Percentiles rank a stretch among this genome's conserved stretches.
Conservation (phyloP, 208 protist genomes). For the Crithidia mellificae region DNA sequence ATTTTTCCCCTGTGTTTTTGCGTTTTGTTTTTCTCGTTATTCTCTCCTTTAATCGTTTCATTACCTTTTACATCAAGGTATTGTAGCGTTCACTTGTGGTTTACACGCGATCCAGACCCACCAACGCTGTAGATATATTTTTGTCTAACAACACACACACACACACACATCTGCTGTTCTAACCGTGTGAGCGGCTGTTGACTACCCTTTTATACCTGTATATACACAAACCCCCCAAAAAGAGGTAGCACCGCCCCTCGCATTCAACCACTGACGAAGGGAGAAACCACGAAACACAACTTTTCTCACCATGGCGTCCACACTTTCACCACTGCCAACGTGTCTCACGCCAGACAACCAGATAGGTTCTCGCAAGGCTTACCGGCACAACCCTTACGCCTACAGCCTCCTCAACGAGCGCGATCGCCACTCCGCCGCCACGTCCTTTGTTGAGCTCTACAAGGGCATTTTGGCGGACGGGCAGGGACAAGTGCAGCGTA, state of each 20-base stretch:
- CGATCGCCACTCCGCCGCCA: slow-evolving; percentile 18
- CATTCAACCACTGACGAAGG: neutral
- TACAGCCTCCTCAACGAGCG: slow-evolving; percentile 29
- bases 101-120: slow-evolving; percentile 1
- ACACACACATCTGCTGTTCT: no score
- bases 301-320: slow-evolving; percentile 15
- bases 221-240: neutral
- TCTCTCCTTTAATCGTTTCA: neutral
- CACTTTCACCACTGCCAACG: neutral
- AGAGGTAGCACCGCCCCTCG: neutral
- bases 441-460: slow-evolving; percentile 33
- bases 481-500: neutral
- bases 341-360: neutral
- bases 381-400: slow-evolving; percentile 58
- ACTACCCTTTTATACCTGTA: neutral
- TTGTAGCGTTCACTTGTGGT: neutral
- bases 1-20: neutral
- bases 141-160: neutral
- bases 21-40: no score
- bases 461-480: neutral
- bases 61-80: neutral
- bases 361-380: slow-evolving; percentile 17
- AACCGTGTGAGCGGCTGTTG: no score
- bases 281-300: no score
- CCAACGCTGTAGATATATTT: slow-evolving; percentile 13